phyloP scores from a whole-genome alignment of 805 yeast genomes.

The Ogataea nitratoaversa region DNA sequence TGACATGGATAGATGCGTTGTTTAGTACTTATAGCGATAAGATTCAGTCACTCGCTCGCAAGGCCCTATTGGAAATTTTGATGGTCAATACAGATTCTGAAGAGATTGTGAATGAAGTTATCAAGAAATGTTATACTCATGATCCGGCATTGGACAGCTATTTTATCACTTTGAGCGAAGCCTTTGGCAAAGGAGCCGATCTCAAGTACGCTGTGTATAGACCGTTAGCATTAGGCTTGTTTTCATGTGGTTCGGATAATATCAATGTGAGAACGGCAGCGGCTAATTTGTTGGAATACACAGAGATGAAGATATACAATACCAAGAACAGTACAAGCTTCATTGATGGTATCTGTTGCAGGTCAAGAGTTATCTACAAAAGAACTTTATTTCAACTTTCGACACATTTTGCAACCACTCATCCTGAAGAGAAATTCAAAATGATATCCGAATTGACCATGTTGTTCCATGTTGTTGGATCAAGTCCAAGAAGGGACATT shows the following conservation, averaged over 20 bases:
- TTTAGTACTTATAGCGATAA: conserved; percentile 55
- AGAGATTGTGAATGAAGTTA: conserved; percentile 53
- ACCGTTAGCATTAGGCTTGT: conserved; percentile 68
- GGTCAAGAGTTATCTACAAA: conserved; percentile 79
- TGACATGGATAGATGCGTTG: conserved; percentile 79
- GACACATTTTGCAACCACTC: conserved; percentile 57
- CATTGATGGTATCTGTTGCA: conserved; percentile 67
- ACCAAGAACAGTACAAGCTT: conserved; percentile 52
- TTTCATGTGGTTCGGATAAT: conserved; percentile 73
- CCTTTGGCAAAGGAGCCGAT: conserved; percentile 47
- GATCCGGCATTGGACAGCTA: conserved; percentile 59
- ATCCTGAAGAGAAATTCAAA: conserved; percentile 55
- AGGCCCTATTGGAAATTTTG: conserved; percentile 68
- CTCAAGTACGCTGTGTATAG: conserved; percentile 57
- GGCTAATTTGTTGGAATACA: conserved; percentile 58
- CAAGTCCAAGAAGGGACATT: conserved; percentile 68
- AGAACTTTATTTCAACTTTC: conserved; percentile 81
- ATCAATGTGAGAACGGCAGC: conserved; percentile 68
- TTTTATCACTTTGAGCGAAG: conserved; percentile 65
- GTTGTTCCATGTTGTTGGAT: conserved; percentile 57
- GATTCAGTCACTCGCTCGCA: conserved; percentile 58
- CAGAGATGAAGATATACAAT: conserved; percentile 58
- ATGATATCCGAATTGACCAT: conserved; percentile 70
- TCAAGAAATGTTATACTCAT: conserved; percentile 66
- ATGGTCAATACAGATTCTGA: conserved; percentile 51